Conservation (phyloP, 2,329 filamentous ascomycete species). For the Colletotrichum incanum region DNA sequence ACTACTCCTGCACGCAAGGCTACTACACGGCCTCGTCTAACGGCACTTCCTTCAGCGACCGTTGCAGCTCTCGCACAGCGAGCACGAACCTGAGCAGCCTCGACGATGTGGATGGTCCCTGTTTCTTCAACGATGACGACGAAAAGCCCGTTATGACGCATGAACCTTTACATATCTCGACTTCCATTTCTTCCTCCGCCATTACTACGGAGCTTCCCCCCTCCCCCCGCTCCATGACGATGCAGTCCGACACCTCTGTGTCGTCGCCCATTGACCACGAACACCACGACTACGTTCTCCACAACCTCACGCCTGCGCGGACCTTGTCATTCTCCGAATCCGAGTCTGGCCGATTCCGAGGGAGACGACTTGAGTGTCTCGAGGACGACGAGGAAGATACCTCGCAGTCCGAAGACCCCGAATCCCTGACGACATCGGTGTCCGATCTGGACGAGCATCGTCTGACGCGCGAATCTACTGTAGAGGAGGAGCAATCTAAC, state of each 20-base stretch:
- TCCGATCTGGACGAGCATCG: constrained; percentile 62
- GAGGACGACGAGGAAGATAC: constrained; percentile 54
- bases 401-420: constrained; percentile 62
- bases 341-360: constrained; percentile 59
- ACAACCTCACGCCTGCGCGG: constrained; percentile 59
- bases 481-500: constrained; percentile 50
- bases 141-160: constrained; percentile 60
- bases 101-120: constrained; percentile 51
- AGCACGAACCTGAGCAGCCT: constrained; percentile 59
- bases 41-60: constrained; percentile 57
- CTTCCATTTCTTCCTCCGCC: constrained; percentile 46
- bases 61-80: constrained; percentile 55
- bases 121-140: constrained; percentile 61
- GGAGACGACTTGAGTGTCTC: constrained; percentile 44
- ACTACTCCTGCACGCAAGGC: constrained; percentile 61
- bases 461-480: constrained; percentile 49
- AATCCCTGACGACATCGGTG: constrained; percentile 61
- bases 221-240: constrained; percentile 67
- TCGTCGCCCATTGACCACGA: constrained; percentile 55
- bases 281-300: constrained; percentile 52
- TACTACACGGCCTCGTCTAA: constrained; percentile 51
- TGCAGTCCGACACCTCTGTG: constrained; percentile 61
- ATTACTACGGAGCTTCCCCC: constrained; percentile 55
- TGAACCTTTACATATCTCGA: constrained; percentile 58
- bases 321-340: constrained; percentile 69